Evolutionary conservation across 129 eudicot species (phyloP), one percentile per base, ranked within the genome.

Genomic region (Apium graveolens): DNA sequence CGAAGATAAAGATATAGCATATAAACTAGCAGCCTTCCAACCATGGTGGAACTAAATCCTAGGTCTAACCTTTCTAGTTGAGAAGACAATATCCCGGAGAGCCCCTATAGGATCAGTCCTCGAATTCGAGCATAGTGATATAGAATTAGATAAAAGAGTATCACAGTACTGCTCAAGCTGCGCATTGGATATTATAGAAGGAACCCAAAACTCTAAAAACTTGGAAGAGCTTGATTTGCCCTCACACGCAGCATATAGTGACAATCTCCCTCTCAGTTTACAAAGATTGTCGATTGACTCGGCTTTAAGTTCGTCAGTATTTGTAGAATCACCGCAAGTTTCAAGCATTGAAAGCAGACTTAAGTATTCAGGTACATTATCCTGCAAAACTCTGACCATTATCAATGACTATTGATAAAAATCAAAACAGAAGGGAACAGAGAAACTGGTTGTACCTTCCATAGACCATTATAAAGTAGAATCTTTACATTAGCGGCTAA

Each of bases 91-190:
- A 55, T 92, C 90, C 4, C 81, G 92, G 53, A 96, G 88, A 51
- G 86, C 89, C 75, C 95, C 99, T 76, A 89, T 77, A 71, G 83
- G 83, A 77, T 90, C 97, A 76, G 57, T 87, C 84, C 80, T 92
- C 24, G 82, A 84, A 79, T 72, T 78, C 5, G 96, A 89, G 80
- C 90, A 48, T 78, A 96, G 97, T 80, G 82, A 77, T 70, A 81
- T 75, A 66, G 89, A 82, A 76, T 92, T 89, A 31, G 97, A 80
- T 35, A 92, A 89, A 69, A 96, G 84, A 68, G 86, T 82, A 79
- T 86, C 88, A 80, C 97, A 92, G 72, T 96, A 96, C 79, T 87
- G 99, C 81, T 96, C 99, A 74, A 92, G 97, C 84, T 96, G 99
- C 81, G 82, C 79, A 79, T 92, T 87, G 24, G 99, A 92, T 63